Evolutionary conservation across 169 alveolate genomes (phyloP).

Genomic region (Cryptosporidium parvum): DNA sequence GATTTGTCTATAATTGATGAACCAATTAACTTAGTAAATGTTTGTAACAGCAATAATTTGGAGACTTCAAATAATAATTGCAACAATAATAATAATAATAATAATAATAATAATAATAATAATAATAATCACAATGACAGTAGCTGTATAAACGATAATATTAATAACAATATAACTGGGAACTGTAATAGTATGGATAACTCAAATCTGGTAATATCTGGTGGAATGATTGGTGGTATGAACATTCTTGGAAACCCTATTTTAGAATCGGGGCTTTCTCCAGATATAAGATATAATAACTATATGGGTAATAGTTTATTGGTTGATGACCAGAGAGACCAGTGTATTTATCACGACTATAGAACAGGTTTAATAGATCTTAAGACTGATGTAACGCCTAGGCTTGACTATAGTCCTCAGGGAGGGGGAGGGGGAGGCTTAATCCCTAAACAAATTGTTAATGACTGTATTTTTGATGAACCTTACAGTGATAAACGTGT

Average conservation of each 20-base stretch:
- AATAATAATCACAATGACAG: constrained; percentile 3
- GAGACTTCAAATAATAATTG: neutral
- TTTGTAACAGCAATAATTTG: neutral
- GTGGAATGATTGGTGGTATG: constrained; percentile 3
- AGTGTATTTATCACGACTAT: constrained; percentile 9
- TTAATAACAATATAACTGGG: neutral
- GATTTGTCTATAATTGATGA: constrained; percentile 15
- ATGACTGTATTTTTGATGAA: constrained; percentile 31
- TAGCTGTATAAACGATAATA: neutral
- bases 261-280: constrained; percentile 23
- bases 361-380: constrained; percentile 8
- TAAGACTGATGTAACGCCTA: constrained; percentile 26
- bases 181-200: neutral
- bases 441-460: constrained; percentile 11
- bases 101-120: constrained; percentile 1
- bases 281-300: neutral
- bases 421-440: constrained; percentile 10
- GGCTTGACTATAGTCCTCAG: constrained; percentile 10
- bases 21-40: neutral
- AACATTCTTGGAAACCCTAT: neutral
- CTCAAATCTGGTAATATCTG: neutral
- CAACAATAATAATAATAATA: constrained; percentile 4
- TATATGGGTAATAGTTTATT: constrained; percentile 2
- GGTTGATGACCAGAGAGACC: constrained; percentile 47
- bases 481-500: constrained; percentile 20